Base-by-base conservation (phyloP, 495 filamentous ascomycete species). In the Penicillium cinerascens region DNA sequence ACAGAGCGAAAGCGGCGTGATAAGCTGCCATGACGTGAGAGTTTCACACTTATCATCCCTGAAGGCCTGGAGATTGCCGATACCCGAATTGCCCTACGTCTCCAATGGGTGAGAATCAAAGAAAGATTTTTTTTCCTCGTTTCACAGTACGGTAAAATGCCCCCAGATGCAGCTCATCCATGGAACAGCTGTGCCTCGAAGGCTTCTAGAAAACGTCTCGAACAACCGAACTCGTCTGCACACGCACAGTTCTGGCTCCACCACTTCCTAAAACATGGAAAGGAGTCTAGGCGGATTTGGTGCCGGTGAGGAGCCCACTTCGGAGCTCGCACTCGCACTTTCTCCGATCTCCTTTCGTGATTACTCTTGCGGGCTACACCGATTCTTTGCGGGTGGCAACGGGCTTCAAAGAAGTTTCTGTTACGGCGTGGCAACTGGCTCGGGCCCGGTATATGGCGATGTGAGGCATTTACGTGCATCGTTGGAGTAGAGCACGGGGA, bases 1-100 rank as follows among this genome's bases (percentile, higher is more conserved):
- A 38, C 17, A 47, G 10, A 47, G 54, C 60, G 57, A 52, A 58
- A 58, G 49, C 59, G 62, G 58, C 59, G 47, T 42, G 58, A 64
- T 64, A 59, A 60, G 44, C 49, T 43, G 45, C 44, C 39, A 64
- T 66, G 63, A 66, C 63, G 63, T 59, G 56, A 54, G 52, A 54
- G 45, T 56, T 46, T 66, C 55, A 54, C 53, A 61, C 63, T 65
- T 65, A 65, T 65, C 62, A 42, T 51, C 15, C 10, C 37, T 35
- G 17, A 3, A 11, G 44, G 10, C 29, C 7, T 36, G 25, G 21
- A 11, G 37, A 25, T 25, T 62, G 55, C 49, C 54, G 57, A 52
- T 44, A 49, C 46, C 46, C 54, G 40, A 44, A 18, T 42, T 29
- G 6, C 13, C 42, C 39, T 39, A 0, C 10, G 9, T 39, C 5